phyloP scores from a whole-genome alignment of 495 filamentous ascomycete genomes.

The Trichoderma orchidacearum region DNA sequence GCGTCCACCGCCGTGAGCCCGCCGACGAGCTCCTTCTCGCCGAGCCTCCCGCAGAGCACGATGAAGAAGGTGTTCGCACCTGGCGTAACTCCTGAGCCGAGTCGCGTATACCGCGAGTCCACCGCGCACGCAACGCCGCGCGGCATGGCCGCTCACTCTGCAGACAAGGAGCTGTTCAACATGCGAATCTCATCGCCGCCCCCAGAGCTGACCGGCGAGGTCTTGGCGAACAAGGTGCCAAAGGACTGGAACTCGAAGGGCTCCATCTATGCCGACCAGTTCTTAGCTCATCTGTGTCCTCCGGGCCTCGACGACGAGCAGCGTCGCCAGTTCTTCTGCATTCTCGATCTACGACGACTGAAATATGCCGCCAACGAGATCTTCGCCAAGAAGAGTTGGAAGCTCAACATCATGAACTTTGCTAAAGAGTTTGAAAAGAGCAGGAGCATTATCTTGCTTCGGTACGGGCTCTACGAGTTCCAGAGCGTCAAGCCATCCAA shows the following conservation, averaged over 20 bases:
- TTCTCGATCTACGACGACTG: constrained; percentile 35
- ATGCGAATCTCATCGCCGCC: constrained; percentile 33
- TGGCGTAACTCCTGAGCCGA: constrained; percentile 12
- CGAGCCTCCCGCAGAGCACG: constrained; percentile 15
- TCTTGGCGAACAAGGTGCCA: constrained; percentile 27
- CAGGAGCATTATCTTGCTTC: constrained; percentile 35
- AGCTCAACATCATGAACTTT: constrained; percentile 36
- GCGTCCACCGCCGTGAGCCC: constrained; percentile 17
- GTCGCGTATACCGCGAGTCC: constrained; percentile 12
- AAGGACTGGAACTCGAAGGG: constrained; percentile 22
- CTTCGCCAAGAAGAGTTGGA: constrained; percentile 37
- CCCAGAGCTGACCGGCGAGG: constrained; percentile 30
- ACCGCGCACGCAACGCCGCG: constrained; percentile 15
- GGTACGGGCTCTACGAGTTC: constrained; percentile 38
- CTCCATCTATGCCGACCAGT: constrained; percentile 36
- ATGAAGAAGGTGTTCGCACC: constrained; percentile 22
- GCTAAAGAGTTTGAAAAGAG: constrained; percentile 41
- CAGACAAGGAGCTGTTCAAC: constrained; percentile 27
- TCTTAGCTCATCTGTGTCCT: constrained; percentile 32
- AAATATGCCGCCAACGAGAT: constrained; percentile 39
- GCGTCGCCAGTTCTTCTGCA: constrained; percentile 37
- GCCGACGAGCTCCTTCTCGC: constrained; percentile 18
- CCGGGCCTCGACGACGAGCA: constrained; percentile 31
- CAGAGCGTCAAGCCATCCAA: constrained; percentile 35
- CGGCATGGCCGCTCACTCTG: constrained; percentile 17